Evolutionary conservation across 2,329 filamentous ascomycete genomes (phyloP).

Genomic region (Apiospora malaysiana): DNA sequence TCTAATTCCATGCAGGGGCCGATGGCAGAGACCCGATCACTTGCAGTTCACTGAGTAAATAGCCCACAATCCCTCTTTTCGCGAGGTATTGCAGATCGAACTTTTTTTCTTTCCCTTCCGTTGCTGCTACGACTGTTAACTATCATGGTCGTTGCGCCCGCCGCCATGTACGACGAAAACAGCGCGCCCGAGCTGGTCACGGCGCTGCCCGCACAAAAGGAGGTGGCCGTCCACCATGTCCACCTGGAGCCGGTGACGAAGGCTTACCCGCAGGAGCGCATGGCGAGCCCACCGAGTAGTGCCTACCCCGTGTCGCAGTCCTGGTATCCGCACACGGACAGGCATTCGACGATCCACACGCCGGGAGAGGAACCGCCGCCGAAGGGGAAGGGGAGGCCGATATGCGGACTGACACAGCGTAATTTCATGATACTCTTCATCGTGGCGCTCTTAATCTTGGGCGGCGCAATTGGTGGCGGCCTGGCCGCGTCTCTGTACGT

Average conservation of each 20-base stretch:
- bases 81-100: too few species aligned
- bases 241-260: not conserved
- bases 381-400: not conserved
- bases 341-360: not conserved
- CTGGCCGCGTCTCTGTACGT: not conserved
- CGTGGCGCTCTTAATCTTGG: constrained; percentile 1
- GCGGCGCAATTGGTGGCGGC: not conserved
- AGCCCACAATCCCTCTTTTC: too few species aligned
- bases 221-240: not conserved
- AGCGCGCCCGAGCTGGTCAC: not conserved
- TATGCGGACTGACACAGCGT: not conserved
- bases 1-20: too few species aligned
- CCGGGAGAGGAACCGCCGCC: not conserved
- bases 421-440: constrained; percentile 4
- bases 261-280: not conserved
- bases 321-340: not conserved
- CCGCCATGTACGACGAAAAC: not conserved
- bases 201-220: not conserved
- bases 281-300: not conserved
- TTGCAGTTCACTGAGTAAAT: too few species aligned
- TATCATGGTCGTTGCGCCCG: too few species aligned
- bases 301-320: not conserved
- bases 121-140: too few species aligned
- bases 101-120: too few species aligned
- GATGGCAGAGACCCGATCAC: too few species aligned